Conservation (phyloP, 2,329 filamentous ascomycete species). For the Zasmidium citrigriseum region DNA sequence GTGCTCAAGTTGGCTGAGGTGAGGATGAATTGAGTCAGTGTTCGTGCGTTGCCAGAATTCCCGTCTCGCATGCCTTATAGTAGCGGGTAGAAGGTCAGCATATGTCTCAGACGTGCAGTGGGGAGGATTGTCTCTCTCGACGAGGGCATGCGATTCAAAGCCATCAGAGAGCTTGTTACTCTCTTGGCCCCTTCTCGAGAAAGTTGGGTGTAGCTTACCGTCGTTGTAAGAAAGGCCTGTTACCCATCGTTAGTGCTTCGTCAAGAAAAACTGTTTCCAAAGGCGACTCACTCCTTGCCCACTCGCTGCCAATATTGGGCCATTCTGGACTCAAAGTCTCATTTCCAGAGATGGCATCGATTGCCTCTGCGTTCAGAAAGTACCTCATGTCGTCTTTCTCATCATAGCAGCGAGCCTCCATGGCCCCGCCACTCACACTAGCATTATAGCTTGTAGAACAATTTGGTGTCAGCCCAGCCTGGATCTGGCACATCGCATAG, state of each 20-base stretch:
- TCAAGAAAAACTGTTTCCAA: too few relatives aligned
- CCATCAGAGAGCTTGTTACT: too few relatives aligned
- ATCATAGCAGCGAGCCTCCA: constrained; percentile 65
- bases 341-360: constrained; percentile 58
- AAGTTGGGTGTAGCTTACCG: too few relatives aligned
- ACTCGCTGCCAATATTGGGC: constrained; percentile 46
- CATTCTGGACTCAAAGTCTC: constrained; percentile 41
- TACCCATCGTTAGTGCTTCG: background rate
- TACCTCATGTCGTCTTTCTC: constrained; percentile 58
- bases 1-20: constrained; percentile 46
- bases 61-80: constrained; percentile 45
- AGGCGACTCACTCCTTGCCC: constrained; percentile 41
- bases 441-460: constrained; percentile 64
- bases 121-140: too few relatives aligned
- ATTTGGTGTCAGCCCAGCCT: constrained; percentile 62
- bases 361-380: constrained; percentile 40
- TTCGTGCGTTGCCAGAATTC: constrained; percentile 45
- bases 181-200: too few relatives aligned
- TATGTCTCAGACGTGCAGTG: too few relatives aligned
- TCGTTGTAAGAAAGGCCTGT: constrained; percentile 42
- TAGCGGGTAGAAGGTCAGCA: too few relatives aligned
- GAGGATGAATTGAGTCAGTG: constrained; percentile 48
- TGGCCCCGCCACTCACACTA: constrained; percentile 54
- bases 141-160: too few relatives aligned
- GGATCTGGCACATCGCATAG: constrained; percentile 69